Conservation (phyloP, 2,329 filamentous ascomycete species). For the Scytalidium lignicola region DNA sequence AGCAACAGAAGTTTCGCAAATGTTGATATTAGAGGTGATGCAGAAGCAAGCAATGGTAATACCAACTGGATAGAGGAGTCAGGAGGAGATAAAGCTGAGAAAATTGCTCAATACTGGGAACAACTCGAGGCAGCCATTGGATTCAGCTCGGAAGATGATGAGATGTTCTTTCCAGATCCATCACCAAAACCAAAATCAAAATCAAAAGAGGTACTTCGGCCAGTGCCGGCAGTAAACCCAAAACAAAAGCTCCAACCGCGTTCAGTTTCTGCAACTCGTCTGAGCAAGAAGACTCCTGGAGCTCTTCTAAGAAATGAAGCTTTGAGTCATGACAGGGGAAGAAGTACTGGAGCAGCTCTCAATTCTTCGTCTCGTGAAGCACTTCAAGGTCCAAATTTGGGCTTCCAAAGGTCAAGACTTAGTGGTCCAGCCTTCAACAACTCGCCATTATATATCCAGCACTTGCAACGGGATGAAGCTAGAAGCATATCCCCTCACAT, state of each 20-base stretch:
- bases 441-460: neutral
- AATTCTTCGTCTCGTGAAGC: neutral
- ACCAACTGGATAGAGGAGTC: neutral
- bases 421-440: neutral
- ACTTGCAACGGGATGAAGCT: neutral
- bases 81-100: neutral
- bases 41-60: neutral
- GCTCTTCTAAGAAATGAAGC: neutral
- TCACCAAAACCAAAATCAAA: neutral
- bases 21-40: neutral
- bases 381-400: neutral
- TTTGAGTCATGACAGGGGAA: neutral
- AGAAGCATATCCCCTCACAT: neutral
- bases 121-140: neutral
- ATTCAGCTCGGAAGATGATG: neutral
- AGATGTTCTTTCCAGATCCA: neutral
- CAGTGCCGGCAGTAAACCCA: neutral
- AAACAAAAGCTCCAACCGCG: neutral
- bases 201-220: neutral
- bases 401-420: neutral
- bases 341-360: neutral
- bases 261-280: neutral
- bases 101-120: neutral
- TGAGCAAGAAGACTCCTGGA: neutral
- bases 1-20: too few species aligned